These are phyloP conservation scores for Alternaria atra DNA, from an alignment of 2,329 filamentous ascomycete genomes.

Conservation along the genomic window DNA sequence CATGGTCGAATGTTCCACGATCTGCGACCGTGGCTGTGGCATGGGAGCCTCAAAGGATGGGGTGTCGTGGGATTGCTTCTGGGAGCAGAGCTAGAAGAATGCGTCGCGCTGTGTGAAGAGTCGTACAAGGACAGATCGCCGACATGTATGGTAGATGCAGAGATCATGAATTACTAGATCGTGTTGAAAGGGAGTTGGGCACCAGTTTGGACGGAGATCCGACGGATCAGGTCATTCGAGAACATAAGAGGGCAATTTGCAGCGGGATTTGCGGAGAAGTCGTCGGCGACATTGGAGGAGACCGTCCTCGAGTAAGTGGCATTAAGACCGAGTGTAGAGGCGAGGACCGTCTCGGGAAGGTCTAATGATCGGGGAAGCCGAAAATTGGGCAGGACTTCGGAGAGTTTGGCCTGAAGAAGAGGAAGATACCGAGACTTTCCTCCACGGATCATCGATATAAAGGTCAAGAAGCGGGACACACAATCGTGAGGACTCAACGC, in stretches of 20 bases:
- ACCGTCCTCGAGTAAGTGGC: slow-evolving; percentile 35
- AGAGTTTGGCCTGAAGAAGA: slow-evolving; percentile 77
- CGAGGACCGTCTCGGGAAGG: slow-evolving; percentile 38
- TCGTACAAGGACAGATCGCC: slow-evolving; percentile 49
- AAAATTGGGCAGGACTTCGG: slow-evolving; percentile 70
- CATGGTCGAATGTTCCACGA: slow-evolving; percentile 31
- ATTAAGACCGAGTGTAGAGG: slow-evolving; percentile 39
- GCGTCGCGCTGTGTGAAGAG: slow-evolving; percentile 41
- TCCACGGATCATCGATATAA: slow-evolving; percentile 75
- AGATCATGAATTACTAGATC: slow-evolving; percentile 42
- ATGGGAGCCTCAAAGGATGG: slow-evolving; percentile 43
- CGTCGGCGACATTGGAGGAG: slow-evolving; percentile 42
- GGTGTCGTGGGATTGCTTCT: slow-evolving; percentile 46
- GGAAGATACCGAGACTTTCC: slow-evolving; percentile 81
- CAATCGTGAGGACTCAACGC: slow-evolving; percentile 70
- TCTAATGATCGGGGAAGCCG: slow-evolving; percentile 49
- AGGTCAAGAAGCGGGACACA: slow-evolving; percentile 71
- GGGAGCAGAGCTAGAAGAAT: slow-evolving; percentile 44
- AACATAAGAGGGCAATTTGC: slow-evolving; percentile 42
- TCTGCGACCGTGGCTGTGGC: slow-evolving; percentile 36
- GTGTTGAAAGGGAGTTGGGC: slow-evolving; percentile 47
- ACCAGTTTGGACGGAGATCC: slow-evolving; percentile 47
- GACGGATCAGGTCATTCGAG: slow-evolving; percentile 47
- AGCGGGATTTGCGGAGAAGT: slow-evolving; percentile 36
- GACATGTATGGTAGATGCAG: slow-evolving; percentile 42